Percentiles rank a stretch among this genome's conserved stretches.
Conservation (phyloP, 768 basidiomycete species). For the Boletus sp. region DNA sequence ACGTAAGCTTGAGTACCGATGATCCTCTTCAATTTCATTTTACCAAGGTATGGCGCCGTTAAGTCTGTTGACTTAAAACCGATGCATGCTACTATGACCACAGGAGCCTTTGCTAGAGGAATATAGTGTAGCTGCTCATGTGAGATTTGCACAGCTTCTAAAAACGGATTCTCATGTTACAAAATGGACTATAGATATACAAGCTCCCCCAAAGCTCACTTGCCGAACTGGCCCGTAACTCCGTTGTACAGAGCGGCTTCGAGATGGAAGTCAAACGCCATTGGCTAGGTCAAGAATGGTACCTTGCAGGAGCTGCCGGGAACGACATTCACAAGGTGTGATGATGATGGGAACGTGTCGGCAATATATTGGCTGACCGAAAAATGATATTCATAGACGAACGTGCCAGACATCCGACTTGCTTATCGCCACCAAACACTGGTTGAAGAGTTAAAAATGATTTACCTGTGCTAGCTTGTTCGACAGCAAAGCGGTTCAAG, state of each 20-base stretch:
- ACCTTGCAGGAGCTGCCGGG: slow-evolving; percentile 86
- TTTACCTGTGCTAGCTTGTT: slow-evolving; percentile 34
- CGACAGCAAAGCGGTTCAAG: background rate
- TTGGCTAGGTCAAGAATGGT: slow-evolving; percentile 94
- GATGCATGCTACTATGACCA: background rate
- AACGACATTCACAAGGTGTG: slow-evolving; percentile 94
- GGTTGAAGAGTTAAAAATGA: slow-evolving; percentile 78
- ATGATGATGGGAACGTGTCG: background rate
- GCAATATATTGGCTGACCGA: slow-evolving; percentile 4
- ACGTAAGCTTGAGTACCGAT: slow-evolving; percentile 95
- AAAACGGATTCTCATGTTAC: background rate
- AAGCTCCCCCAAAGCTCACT: slow-evolving; percentile 92
- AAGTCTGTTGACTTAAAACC: background rate
- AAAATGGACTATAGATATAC: slow-evolving; percentile 65
- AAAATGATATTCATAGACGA: slow-evolving; percentile 59
- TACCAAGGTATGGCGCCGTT: slow-evolving; percentile 68
- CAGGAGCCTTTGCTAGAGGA: slow-evolving; percentile 95
- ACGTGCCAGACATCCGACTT: slow-evolving; percentile 89
- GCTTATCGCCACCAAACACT: slow-evolving; percentile 91
- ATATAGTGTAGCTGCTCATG: slow-evolving; percentile 97
- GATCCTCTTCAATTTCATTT: slow-evolving; percentile 98
- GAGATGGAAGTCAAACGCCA: slow-evolving; percentile 98
- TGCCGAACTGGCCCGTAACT: slow-evolving; percentile 97
- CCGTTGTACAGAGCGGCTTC: slow-evolving; percentile 94
- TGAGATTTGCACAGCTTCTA: slow-evolving; percentile 34